Evolutionary conservation across 2,329 filamentous ascomycete species (phyloP).

Genomic region (Cladophialophora immunda): DNA sequence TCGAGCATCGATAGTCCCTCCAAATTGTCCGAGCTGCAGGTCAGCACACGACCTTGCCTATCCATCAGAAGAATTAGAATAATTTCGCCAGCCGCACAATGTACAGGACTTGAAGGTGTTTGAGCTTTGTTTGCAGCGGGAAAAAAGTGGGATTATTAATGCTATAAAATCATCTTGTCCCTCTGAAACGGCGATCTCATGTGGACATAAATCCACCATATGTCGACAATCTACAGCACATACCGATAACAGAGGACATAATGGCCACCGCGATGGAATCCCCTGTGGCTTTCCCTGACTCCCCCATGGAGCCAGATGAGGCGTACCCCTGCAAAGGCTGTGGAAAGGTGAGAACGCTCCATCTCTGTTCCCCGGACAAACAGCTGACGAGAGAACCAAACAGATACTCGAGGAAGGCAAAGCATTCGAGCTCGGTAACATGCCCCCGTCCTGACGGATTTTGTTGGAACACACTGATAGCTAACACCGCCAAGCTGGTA

Average conservation of each 20-base stretch:
- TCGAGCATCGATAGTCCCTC: conserved; percentile 11
- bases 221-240: conserved; percentile 28
- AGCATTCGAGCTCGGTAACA: conserved; percentile 91
- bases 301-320: conserved; percentile 79
- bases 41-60: conserved; percentile 24
- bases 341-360: conserved; percentile 73
- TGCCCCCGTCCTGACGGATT: conserved; percentile 16
- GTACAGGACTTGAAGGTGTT: conserved; percentile 21
- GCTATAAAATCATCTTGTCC: conserved; percentile 11
- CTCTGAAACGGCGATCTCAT: conserved; percentile 20
- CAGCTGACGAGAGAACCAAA: conserved; percentile 34
- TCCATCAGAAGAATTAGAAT: conserved; percentile 19
- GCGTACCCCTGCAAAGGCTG: conserved; percentile 90
- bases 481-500: conserved; percentile 72
- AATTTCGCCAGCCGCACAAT: conserved; percentile 15
- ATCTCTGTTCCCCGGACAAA: conserved; percentile 20
- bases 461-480: conserved; percentile 20
- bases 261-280: conserved; percentile 68
- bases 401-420: conserved; percentile 98
- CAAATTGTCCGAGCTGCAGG: conserved; percentile 27
- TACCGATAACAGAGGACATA: conserved; percentile 21
- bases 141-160: conserved; percentile 27
- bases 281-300: conserved; percentile 64
- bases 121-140: conserved; percentile 18
- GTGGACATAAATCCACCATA: conserved; percentile 25